Conservation (phyloP, 768 basidiomycete species). For the Lactarius sp. region DNA sequence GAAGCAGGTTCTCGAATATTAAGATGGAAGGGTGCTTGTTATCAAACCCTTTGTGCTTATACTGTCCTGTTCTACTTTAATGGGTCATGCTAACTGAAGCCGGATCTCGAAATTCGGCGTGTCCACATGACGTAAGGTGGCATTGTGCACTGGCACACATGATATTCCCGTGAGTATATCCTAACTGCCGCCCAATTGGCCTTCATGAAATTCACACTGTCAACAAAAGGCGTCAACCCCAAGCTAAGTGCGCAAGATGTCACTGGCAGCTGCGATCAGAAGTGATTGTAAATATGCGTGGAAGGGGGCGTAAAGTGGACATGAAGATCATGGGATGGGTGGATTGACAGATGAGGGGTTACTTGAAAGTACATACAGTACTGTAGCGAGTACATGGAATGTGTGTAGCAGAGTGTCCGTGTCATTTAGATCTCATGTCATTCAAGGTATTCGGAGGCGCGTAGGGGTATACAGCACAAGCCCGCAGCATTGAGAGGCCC, state of each 20-base stretch:
- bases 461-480: background rate
- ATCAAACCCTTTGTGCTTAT: too few species aligned
- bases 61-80: too few species aligned
- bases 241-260: background rate
- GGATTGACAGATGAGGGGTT: background rate
- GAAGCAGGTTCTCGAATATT: too few species aligned
- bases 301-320: background rate
- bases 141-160: background rate
- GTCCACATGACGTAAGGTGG: background rate
- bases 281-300: slow-evolving; percentile 2
- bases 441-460: background rate
- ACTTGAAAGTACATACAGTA: slow-evolving; percentile 15
- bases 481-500: background rate
- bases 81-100: background rate
- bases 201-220: background rate
- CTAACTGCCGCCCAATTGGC: background rate
- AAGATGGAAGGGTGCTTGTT: background rate
- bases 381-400: slow-evolving; percentile 15
- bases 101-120: background rate
- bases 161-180: background rate
- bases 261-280: background rate
- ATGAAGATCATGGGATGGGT: slow-evolving; percentile 5
- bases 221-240: background rate
- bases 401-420: slow-evolving; percentile 2
- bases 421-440: slow-evolving; percentile 1